Base-by-base conservation (phyloP, 345 rosid genomes). In the Eutrema heterophyllum region DNA sequence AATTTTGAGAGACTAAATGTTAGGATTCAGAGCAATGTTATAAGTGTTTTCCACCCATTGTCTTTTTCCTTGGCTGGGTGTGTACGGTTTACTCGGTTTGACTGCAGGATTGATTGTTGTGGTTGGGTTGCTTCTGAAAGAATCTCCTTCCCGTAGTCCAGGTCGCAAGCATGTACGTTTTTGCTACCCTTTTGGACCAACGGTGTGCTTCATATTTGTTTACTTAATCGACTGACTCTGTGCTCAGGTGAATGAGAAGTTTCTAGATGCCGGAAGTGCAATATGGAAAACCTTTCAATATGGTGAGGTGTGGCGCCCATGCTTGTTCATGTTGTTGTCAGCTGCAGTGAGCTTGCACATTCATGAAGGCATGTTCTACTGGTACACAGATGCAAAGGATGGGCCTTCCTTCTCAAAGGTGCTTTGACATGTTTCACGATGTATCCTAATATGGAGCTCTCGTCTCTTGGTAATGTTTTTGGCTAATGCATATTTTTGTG, bases 361-460 rank as follows among this genome's bases (percentile, higher is more conserved):
- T 62, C 88, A 84, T 50, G 88, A 90, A 73, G 93, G 96, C 63
- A 79, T 90, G 92, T 92, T 92, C 78, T 92, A 90, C 64, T 92
- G 96, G 93, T 85, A 83, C 63, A 90, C 98, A 29, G 93, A 87
- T 78, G 81, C 95, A 30, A 85, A 88, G 48, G 89, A 80, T 24
- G 96, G 95, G n/a, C 98, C 98, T 59, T 73, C 79, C 64, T 92
- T 92, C 81, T 83, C 82, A 21, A 78, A 82, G 82, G 84, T 81
- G 54, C 57, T 64, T 62, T 18, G 12, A 68, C 39, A 15, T 4
- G 59, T 60, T 63, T 36, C 52, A 16, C 53, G 1, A 1, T 16
- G 15, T 64, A 45, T 1, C 30, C 53, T 49, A 16, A 61, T 9
- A 41, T 41, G 36, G 66, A 61, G 9, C 41, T 65, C 35, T 50